Conservation (phyloP, 768 basidiomycete genomes). For the Crucibulum laeve region DNA sequence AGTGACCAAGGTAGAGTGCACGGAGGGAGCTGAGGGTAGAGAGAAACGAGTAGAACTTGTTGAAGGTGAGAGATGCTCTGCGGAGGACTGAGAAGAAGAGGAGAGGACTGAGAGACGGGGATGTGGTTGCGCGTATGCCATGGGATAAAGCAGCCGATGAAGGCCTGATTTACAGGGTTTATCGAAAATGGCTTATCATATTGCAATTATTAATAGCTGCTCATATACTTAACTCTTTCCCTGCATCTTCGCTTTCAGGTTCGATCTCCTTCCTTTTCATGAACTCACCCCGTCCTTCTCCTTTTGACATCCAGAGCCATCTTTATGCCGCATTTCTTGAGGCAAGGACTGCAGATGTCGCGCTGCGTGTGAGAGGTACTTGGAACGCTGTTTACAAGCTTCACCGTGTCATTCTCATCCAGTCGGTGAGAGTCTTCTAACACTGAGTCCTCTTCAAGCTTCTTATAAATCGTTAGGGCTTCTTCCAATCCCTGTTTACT, state of each 20-base stretch:
- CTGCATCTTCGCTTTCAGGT: constrained; percentile 8
- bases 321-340: constrained; percentile 72
- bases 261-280: constrained; percentile 16
- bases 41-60: constrained; percentile 68
- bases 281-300: constrained; percentile 39
- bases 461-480: constrained; percentile 47
- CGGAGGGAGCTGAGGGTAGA: constrained; percentile 51
- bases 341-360: constrained; percentile 73
- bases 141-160: too few relatives aligned
- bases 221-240: constrained; percentile 1
- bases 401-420: constrained; percentile 85
- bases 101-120: constrained; percentile 69
- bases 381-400: constrained; percentile 73
- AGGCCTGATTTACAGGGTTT: too few relatives aligned
- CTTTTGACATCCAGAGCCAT: constrained; percentile 65
- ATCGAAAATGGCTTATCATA: too few relatives aligned
- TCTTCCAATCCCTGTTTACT: constrained; percentile 86
- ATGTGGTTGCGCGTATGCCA: constrained; percentile 60
- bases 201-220: not conserved
- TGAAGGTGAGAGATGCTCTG: constrained; percentile 52
- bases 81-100: constrained; percentile 48
- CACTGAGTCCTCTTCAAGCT: constrained; percentile 7
- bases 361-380: constrained; percentile 60
- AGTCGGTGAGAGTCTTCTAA: constrained; percentile 49
- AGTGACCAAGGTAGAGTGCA: constrained; percentile 33